phyloP scores from a whole-genome alignment of 2,329 filamentous ascomycete genomes.

The Bipolaris bicolor region DNA sequence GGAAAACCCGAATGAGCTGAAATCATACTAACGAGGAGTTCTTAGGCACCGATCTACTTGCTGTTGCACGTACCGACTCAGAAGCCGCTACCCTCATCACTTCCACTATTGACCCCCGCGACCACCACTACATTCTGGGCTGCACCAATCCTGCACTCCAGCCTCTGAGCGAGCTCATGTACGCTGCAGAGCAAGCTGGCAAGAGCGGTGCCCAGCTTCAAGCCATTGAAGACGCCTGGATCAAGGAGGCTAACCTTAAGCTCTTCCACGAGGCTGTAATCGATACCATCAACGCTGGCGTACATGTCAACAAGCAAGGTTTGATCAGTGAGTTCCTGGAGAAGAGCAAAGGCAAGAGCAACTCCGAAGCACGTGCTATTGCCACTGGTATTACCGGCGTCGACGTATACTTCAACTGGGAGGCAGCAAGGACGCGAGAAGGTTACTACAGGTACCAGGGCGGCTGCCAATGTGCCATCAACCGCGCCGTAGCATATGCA shows the following conservation, averaged over 20 bases:
- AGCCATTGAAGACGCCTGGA: conserved; percentile 91
- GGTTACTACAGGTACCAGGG: conserved; percentile 94
- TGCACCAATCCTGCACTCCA: conserved; percentile 83
- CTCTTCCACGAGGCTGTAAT: conserved; percentile 90
- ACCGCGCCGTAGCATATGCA: conserved; percentile 87
- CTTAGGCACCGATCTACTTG: conserved; percentile 80
- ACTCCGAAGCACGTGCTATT: conserved; percentile 78
- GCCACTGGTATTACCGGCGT: conserved; percentile 77
- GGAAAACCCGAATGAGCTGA: neutral
- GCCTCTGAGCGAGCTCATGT: conserved; percentile 89
- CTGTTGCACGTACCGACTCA: conserved; percentile 92
- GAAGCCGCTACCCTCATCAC: conserved; percentile 98
- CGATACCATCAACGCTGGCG: conserved; percentile 75
- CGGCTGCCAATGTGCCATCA: conserved; percentile 88
- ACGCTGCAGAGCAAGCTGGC: conserved; percentile 79
- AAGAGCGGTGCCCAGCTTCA: conserved; percentile 83
- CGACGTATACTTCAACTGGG: conserved; percentile 94
- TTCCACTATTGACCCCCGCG: conserved; percentile 91
- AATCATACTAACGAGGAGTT: neutral
- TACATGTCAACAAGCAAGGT: conserved; percentile 70
- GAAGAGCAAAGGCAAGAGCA: conserved; percentile 80
- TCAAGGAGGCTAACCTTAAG: conserved; percentile 76
- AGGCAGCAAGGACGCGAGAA: conserved; percentile 88
- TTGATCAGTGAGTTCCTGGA: conserved; percentile 71
- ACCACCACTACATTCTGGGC: conserved; percentile 92